These are phyloP conservation scores for Aspergillus tubingensis DNA, from an alignment of 2,329 filamentous ascomycete species.

Conservation along the genomic window DNA sequence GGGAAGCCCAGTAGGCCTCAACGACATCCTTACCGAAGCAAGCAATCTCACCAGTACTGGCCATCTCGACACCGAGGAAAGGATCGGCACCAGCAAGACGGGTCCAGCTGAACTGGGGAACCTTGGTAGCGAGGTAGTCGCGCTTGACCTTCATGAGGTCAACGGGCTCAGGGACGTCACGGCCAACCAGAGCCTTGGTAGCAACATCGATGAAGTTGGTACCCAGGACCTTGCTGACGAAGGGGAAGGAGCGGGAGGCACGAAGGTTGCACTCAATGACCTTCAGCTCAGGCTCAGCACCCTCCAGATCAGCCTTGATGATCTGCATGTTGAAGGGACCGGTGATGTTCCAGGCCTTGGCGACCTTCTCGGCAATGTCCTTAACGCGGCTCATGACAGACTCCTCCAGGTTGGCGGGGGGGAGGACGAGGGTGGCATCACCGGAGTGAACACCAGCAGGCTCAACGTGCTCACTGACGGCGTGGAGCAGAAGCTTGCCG, in stretches of 20 bases:
- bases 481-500: slow-evolving; percentile 86
- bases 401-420: slow-evolving; percentile 77
- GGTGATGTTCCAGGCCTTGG: slow-evolving; percentile 94
- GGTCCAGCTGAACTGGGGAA: slow-evolving; percentile 98
- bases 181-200: slow-evolving; percentile 85
- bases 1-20: slow-evolving; percentile 95
- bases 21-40: slow-evolving; percentile 96
- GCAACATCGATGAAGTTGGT: slow-evolving; percentile 96
- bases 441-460: slow-evolving; percentile 97
- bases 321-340: slow-evolving; percentile 99
- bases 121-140: slow-evolving; percentile 94
- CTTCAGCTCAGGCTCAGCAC: slow-evolving; percentile 76
- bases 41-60: slow-evolving; percentile 94
- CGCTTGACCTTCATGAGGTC: slow-evolving; percentile 89
- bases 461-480: slow-evolving; percentile 93
- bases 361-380: slow-evolving; percentile 94
- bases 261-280: slow-evolving; percentile 98
- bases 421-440: slow-evolving; percentile 91
- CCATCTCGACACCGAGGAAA: slow-evolving; percentile 97
- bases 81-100: slow-evolving; percentile 95
- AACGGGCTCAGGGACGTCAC: slow-evolving; percentile 77
- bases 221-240: slow-evolving; percentile 94
- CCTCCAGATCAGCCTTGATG: slow-evolving; percentile 83
- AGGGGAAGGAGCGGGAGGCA: slow-evolving; percentile 96
- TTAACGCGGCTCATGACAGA: slow-evolving; percentile 82